Percentiles rank a stretch among this genome's conserved stretches.
Evolutionary conservation across 2,329 filamentous ascomycete species (phyloP).

Genomic region (Cladosporium sp.): DNA sequence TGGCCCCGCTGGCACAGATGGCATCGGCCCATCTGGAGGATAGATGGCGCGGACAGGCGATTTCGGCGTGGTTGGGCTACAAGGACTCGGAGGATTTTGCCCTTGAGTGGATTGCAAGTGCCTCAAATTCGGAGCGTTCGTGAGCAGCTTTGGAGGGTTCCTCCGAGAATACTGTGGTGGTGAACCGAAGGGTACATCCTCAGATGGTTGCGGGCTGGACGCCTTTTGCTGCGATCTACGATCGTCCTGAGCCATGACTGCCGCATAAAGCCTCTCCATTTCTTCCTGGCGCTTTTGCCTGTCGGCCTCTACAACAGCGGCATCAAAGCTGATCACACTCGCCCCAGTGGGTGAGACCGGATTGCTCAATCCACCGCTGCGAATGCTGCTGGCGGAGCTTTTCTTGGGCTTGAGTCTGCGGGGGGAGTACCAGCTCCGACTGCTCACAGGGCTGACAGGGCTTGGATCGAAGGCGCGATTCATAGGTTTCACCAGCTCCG

Average conservation of each 20-base stretch:
- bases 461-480: slow-evolving; percentile 31
- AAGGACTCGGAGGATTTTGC: slow-evolving; percentile 27
- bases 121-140: slow-evolving; percentile 21
- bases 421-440: slow-evolving; percentile 28
- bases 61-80: slow-evolving; percentile 30
- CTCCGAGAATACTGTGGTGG: slow-evolving; percentile 15
- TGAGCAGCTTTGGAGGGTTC: slow-evolving; percentile 24
- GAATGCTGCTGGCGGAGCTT: slow-evolving; percentile 25
- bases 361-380: slow-evolving; percentile 40
- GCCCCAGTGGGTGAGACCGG: slow-evolving; percentile 41
- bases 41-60: slow-evolving; percentile 46
- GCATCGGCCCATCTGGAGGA: slow-evolving; percentile 32
- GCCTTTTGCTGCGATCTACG: slow-evolving; percentile 32
- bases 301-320: slow-evolving; percentile 68
- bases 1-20: slow-evolving; percentile 19
- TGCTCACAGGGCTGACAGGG: slow-evolving; percentile 28
- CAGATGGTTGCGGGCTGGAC: neutral
- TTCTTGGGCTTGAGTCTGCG: slow-evolving; percentile 21
- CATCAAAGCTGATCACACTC: slow-evolving; percentile 69
- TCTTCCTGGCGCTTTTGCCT: slow-evolving; percentile 71
- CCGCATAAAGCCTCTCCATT: slow-evolving; percentile 84
- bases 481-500: slow-evolving; percentile 53
- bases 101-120: slow-evolving; percentile 20
- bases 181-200: slow-evolving; percentile 1
- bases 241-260: slow-evolving; percentile 83